These are phyloP conservation scores for Aureobasidium sp. DNA, from an alignment of 2,329 filamentous ascomycete genomes.

Conservation along the genomic window DNA sequence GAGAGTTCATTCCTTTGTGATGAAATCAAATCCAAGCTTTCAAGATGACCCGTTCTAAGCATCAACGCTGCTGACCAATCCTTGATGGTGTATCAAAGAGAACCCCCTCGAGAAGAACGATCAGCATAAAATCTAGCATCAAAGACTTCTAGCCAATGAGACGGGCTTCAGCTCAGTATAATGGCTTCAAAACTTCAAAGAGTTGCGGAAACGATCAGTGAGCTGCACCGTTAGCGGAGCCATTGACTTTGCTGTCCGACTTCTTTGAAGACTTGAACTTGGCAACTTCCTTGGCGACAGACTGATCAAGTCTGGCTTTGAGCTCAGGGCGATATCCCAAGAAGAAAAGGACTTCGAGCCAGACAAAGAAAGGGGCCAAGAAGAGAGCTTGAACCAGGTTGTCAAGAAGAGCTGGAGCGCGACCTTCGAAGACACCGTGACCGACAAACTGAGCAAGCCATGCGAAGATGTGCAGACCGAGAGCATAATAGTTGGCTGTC, in stretches of 20 bases:
- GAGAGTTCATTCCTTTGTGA: no score
- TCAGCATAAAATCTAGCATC: not conserved
- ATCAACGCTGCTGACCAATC: no score
- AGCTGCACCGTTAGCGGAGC: constrained; percentile 19
- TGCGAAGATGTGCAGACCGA: constrained; percentile 61
- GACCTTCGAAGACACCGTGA: constrained; percentile 80
- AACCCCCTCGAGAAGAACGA: not conserved
- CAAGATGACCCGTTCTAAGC: no score
- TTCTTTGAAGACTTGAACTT: constrained; percentile 59
- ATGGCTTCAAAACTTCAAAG: not conserved
- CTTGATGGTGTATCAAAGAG: no score
- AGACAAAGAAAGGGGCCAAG: constrained; percentile 91
- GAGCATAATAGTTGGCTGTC: constrained; percentile 57
- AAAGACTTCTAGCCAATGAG: not conserved
- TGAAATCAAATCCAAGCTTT: no score
- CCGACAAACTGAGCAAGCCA: constrained; percentile 92
- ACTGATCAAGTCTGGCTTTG: constrained; percentile 70
- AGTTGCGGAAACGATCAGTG: not conserved
- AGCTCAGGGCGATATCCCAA: constrained; percentile 86
- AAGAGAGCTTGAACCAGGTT: constrained; percentile 89
- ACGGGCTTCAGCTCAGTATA: not conserved
- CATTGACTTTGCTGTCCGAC: constrained; percentile 20
- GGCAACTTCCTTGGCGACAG: constrained; percentile 66
- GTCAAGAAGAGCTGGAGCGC: constrained; percentile 82
- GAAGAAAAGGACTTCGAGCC: constrained; percentile 87